Conservation (phyloP, 805 yeast genomes). For the Nakazawaea populi region DNA sequence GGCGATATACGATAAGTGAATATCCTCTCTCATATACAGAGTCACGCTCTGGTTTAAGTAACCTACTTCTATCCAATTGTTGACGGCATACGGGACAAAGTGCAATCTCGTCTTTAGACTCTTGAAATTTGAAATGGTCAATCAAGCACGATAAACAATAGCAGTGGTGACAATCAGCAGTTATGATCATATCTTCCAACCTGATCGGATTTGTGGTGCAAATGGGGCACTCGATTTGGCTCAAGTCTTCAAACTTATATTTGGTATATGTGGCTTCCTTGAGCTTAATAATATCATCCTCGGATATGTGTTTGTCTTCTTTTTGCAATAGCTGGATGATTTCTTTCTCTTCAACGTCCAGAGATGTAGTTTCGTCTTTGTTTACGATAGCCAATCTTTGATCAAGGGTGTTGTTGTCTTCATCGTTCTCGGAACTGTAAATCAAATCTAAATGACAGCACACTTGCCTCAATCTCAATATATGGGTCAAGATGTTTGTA, state of each 20-base stretch:
- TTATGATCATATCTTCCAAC: slow-evolving; percentile 40
- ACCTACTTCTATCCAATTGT: slow-evolving; percentile 39
- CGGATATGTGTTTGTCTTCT: slow-evolving; percentile 16
- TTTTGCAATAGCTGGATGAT: slow-evolving; percentile 20
- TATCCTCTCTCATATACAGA: slow-evolving; percentile 15
- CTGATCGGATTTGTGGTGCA: slow-evolving; percentile 69
- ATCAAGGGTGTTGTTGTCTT: slow-evolving; percentile 17
- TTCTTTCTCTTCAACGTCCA: slow-evolving; percentile 12
- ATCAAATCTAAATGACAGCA: slow-evolving; percentile 81
- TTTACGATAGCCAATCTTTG: slow-evolving; percentile 19
- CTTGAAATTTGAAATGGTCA: slow-evolving; percentile 71
- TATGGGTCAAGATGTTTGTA: slow-evolving; percentile 75
- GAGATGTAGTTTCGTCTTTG: slow-evolving; percentile 12
- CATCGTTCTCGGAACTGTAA: slow-evolving; percentile 44
- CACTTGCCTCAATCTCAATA: slow-evolving; percentile 76
- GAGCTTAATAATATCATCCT: slow-evolving; percentile 18
- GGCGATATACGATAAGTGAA: slow-evolving; percentile 35
- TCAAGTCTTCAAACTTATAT: slow-evolving; percentile 26
- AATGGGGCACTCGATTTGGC: slow-evolving; percentile 71
- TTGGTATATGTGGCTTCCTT: slow-evolving; percentile 24
- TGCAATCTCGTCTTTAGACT: slow-evolving; percentile 30
- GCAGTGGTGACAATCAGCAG: slow-evolving; percentile 77
- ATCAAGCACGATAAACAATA: slow-evolving; percentile 70
- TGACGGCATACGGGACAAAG: slow-evolving; percentile 77
- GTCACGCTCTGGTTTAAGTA: slow-evolving; percentile 34